These are phyloP conservation scores for Leptomonas seymouri DNA, from an alignment of 208 protist genomes.

Conservation along the genomic window DNA sequence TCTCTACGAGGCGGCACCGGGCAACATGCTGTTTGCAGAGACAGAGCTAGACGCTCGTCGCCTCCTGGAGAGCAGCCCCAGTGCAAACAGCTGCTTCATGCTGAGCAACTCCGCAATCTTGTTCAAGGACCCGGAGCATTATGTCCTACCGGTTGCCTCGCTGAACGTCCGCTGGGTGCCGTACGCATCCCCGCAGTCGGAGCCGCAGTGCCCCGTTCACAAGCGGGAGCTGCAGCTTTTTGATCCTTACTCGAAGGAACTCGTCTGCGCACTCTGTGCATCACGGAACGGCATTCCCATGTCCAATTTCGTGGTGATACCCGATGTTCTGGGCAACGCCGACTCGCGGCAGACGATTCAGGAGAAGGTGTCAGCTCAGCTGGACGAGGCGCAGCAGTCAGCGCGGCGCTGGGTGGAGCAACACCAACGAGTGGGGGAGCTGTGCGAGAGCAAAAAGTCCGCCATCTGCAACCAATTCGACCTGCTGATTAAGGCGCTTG, in stretches of 20 bases:
- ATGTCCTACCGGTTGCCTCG: slow-evolving; percentile 71
- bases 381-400: slow-evolving; percentile 57
- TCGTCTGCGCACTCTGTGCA: slow-evolving; percentile 80
- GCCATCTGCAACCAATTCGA: slow-evolving; percentile 81
- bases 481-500: slow-evolving; percentile 69
- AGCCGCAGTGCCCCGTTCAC: slow-evolving; percentile 82
- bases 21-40: slow-evolving; percentile 87
- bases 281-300: slow-evolving; percentile 38
- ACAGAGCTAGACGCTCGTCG: slow-evolving; percentile 69
- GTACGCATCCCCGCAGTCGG: slow-evolving; percentile 56
- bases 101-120: slow-evolving; percentile 69
- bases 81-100: slow-evolving; percentile 79
- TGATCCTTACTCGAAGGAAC: slow-evolving; percentile 73
- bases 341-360: slow-evolving; percentile 71
- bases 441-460: slow-evolving; percentile 66
- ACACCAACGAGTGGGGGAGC: slow-evolving; percentile 72
- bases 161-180: slow-evolving; percentile 79
- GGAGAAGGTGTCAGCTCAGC: slow-evolving; percentile 56
- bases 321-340: slow-evolving; percentile 63
- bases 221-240: slow-evolving; percentile 81
- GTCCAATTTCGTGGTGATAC: slow-evolving; percentile 70
- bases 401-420: slow-evolving; percentile 70
- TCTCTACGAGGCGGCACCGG: slow-evolving; percentile 83
- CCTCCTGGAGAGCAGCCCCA: slow-evolving; percentile 45
- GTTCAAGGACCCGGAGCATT: slow-evolving; percentile 64